Base-by-base conservation (phyloP, 176 grass and related monocot genomes). In the Oryza rufipogon region DNA sequence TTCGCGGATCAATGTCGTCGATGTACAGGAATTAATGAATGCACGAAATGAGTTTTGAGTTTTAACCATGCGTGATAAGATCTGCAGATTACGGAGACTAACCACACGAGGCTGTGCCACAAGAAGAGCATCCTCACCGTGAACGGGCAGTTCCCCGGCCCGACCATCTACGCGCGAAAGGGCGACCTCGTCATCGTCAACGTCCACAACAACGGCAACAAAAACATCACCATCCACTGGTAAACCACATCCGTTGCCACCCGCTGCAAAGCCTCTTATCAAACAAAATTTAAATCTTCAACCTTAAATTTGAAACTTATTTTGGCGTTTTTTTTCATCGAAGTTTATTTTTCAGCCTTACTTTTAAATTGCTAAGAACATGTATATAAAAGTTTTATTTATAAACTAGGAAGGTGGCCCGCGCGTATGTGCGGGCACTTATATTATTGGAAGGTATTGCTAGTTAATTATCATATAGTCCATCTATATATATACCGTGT, bases 191-290 rank as follows among this genome's bases (percentile, higher is more conserved):
- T 92, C 17, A 14, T 90, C 20, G 93, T 95, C 32, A 93, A 91
- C 10, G 88, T 93, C 26, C 63, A 82, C 83, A 96, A 96, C 86
- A 75, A 85, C 34, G 94, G 86, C 74, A 45, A 86, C 8, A 84
- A 92, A 9, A 92, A 95, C 75, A 92, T 95, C 79, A 95, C 93
- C 54, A 64, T 95, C 49, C 93, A 92, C 80, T 92, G 93, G 91
- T 4, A 34, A 38, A 38, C 39, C 32, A 9, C 36, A 56, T n/a
- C 6, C 26, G 34, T 16, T 28, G 11, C 4, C 44, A 15, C 32
- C 12, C 22, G 49, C 33, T 66, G 5, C 8, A 11, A 3, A 44
- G 26, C 26, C 26, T 26, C 26, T 26, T 26, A 26, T 26, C 26
- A 26, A 26, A 26, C 26, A 26, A 26, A 26, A 26, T 26, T 26